Evolutionary conservation across 2,329 filamentous ascomycete species (phyloP).

Genomic region (Penicillium sp.): DNA sequence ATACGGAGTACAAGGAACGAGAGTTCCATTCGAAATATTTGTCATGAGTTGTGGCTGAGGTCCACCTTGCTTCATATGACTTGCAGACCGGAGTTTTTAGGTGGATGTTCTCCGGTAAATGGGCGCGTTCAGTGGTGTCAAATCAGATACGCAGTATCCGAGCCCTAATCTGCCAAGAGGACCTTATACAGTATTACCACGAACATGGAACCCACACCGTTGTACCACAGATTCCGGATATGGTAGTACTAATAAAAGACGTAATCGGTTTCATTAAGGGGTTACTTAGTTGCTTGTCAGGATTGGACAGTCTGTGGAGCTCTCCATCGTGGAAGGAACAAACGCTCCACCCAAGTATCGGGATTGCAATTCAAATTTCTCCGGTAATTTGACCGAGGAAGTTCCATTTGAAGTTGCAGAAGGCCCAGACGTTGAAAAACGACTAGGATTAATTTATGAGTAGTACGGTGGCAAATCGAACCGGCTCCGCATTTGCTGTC

Average conservation of each 20-base stretch:
- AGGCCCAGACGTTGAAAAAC: background rate
- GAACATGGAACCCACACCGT: background rate
- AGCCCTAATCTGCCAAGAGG: background rate
- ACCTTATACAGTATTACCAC: background rate
- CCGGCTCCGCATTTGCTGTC: background rate
- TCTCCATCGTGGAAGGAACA: background rate
- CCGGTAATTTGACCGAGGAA: background rate
- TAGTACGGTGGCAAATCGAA: background rate
- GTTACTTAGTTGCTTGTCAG: background rate
- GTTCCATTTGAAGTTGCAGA: background rate
- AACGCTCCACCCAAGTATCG: background rate
- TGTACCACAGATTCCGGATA: background rate
- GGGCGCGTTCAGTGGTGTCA: background rate
- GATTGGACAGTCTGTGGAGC: background rate
- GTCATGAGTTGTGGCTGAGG: background rate
- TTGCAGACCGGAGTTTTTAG: background rate
- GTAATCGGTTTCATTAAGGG: background rate
- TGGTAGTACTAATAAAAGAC: background rate
- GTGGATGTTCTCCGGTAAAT: constrained; percentile 1
- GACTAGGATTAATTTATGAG: background rate
- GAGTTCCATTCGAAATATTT: background rate
- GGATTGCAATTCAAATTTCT: background rate
- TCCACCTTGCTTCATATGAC: background rate
- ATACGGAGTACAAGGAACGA: background rate
- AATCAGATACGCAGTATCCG: background rate